Base-by-base conservation (phyloP, 305 asterid genomes). In the Rubia balearica region DNA sequence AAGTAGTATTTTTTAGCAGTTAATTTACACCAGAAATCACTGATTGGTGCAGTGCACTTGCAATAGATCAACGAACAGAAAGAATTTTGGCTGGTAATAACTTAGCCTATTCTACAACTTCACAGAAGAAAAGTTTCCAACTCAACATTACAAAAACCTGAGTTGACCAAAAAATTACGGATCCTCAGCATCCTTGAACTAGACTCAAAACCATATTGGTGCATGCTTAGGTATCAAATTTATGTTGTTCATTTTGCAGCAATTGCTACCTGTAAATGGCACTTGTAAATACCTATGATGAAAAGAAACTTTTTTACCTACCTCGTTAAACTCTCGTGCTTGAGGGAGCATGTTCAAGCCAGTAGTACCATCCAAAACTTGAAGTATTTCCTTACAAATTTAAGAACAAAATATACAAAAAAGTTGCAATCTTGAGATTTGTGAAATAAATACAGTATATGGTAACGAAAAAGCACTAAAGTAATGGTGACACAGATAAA, bases 281-380 rank as follows among this genome's bases (percentile, higher is more conserved):
- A 65, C 42, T 73, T 57, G 19, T 30, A 16, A 4, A 36, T 17
- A 24, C 21, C 16, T 55, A 61, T 43, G 57, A 62, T 41, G 19
- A 57, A 46, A 55, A 22, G n/a, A 51, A 61, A 65, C 38, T 46
- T 21, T 27, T 71, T 79, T 85, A 93, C 98, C 60, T 84, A 93
- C 98, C 61, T 94, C 98, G 27, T 94, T 94, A 85, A 94, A 94
- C 80, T 94, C 98, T 75, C 97, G 85, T 66, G 97, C 98, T 84
- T 94, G 98, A 14, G 95, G 96, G 78, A 94, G 97, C 98, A 94
- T 94, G 84, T 94, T 94, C 73, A 91, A 81, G 74, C 98, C 98
- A 43, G 96, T 91, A 72, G 98, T 94, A 65, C 97, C 98, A 16
- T 94, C 98, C 81, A 94, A 74, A 74, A 94, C 98, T 79, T 77